Evolutionary conservation across 352 stramenopile species (phyloP).

Genomic region (Globisporangium alternatum): DNA sequence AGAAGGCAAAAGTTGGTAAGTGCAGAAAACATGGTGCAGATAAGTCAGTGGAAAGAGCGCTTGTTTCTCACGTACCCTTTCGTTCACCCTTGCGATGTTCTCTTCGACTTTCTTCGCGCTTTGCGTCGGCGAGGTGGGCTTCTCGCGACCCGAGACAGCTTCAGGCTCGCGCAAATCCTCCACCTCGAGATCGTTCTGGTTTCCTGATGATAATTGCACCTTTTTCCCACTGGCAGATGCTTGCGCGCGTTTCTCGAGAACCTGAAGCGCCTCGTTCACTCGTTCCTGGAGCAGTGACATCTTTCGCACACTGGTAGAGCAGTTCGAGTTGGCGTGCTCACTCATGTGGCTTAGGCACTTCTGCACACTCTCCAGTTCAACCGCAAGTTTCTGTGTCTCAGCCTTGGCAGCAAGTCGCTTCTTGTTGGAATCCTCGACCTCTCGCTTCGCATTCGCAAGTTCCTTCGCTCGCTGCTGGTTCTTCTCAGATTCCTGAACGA

Average conservation of each 20-base stretch:
- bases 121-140: conserved; percentile 33
- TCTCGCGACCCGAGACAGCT: conserved; percentile 25
- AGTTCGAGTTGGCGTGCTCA: conserved; percentile 53
- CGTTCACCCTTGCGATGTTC: conserved; percentile 55
- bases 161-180: conserved; percentile 54
- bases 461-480: conserved; percentile 69
- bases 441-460: conserved; percentile 55
- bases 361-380: conserved; percentile 70
- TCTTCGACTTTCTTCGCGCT: conserved; percentile 64
- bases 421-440: conserved; percentile 81
- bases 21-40: not conserved
- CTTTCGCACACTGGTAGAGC: conserved; percentile 54
- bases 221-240: conserved; percentile 23
- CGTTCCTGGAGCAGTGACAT: conserved; percentile 59
- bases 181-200: conserved; percentile 35
- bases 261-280: conserved; percentile 61
- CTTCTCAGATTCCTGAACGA: conserved; percentile 68
- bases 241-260: conserved; percentile 60
- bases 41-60: not conserved
- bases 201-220: conserved; percentile 17
- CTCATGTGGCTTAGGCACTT: conserved; percentile 54
- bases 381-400: conserved; percentile 74
- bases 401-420: conserved; percentile 78
- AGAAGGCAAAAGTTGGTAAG: conserved; percentile 9
- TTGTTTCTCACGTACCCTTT: conserved; percentile 39